These are phyloP conservation scores for Agaricus blazei DNA, from an alignment of 768 basidiomycete genomes.

Conservation along the genomic window DNA sequence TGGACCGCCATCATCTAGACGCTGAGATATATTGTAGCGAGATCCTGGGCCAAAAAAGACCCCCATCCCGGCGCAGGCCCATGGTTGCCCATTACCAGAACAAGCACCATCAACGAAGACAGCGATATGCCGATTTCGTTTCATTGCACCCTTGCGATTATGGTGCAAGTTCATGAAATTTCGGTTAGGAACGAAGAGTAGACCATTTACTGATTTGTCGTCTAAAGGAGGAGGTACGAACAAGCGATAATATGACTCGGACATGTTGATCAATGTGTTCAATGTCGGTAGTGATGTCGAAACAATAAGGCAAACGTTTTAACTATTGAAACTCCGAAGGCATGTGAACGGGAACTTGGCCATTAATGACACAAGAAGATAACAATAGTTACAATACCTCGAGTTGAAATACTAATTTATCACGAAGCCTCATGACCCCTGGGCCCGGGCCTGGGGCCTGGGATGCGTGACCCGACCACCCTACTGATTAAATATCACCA, in stretches of 20 bases:
- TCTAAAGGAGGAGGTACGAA: neutral
- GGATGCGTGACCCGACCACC: too few relatives aligned
- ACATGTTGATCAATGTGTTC: neutral
- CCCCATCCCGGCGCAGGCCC: constrained; percentile 10
- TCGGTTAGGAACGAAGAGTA: neutral
- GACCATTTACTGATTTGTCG: neutral
- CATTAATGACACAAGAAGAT: too few relatives aligned
- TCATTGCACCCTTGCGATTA: neutral
- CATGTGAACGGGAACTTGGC: too few relatives aligned
- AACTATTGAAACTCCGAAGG: too few relatives aligned
- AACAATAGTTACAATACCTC: too few relatives aligned
- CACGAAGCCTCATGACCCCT: too few relatives aligned
- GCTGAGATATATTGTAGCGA: neutral
- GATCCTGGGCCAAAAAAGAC: constrained; percentile 7
- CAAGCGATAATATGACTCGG: neutral
- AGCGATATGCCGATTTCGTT: neutral
- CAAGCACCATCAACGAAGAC: constrained; percentile 12
- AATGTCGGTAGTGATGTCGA: neutral
- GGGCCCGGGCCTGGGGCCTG: too few relatives aligned
- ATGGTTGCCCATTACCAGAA: constrained; percentile 5
- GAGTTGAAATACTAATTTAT: too few relatives aligned
- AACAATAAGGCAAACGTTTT: too few relatives aligned
- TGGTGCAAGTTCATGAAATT: neutral
- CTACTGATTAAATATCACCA: too few relatives aligned
- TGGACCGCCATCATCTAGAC: neutral